Evolutionary conservation across 225 moss, liverwort and hornwort species (phyloP).

Genomic region (Ulota crispa): DNA sequence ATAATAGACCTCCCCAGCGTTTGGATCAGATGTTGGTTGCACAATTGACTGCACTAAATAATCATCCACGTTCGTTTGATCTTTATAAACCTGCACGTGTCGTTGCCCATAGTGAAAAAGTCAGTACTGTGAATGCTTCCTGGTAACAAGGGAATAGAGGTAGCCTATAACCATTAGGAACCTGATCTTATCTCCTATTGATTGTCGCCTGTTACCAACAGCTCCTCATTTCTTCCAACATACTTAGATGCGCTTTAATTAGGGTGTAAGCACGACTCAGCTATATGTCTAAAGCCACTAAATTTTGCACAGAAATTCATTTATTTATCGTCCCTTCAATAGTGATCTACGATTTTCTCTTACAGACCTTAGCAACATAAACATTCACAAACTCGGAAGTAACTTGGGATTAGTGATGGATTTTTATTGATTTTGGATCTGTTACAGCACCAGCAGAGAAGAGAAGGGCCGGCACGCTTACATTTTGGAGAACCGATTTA

Average conservation of each 20-base stretch:
- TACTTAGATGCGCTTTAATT: not conserved
- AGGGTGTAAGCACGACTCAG: not conserved
- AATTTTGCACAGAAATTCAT: not conserved
- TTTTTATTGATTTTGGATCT: not conserved
- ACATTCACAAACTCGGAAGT: not conserved
- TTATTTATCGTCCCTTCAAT: not conserved
- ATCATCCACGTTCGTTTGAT: constrained; percentile 86
- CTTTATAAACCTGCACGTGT: constrained; percentile 73
- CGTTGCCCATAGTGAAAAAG: not conserved
- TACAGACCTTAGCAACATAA: not conserved
- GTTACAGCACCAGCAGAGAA: not conserved
- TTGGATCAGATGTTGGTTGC: constrained; percentile 71
- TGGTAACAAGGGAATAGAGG: not conserved
- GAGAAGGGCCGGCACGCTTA: constrained; percentile 28
- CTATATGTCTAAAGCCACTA: not conserved
- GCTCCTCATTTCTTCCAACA: not conserved
- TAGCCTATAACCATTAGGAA: not conserved
- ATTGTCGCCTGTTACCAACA: not conserved
- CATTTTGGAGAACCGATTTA: constrained; percentile 78
- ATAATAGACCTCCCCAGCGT: constrained; percentile 85
- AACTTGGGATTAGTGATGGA: not conserved
- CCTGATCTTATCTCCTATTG: not conserved
- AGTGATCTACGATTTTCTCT: not conserved
- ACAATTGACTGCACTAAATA: constrained; percentile 91
- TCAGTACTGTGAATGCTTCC: not conserved